These are phyloP conservation scores for Yamadazyma sp. DNA, from an alignment of 805 yeast genomes.

Conservation along the genomic window DNA sequence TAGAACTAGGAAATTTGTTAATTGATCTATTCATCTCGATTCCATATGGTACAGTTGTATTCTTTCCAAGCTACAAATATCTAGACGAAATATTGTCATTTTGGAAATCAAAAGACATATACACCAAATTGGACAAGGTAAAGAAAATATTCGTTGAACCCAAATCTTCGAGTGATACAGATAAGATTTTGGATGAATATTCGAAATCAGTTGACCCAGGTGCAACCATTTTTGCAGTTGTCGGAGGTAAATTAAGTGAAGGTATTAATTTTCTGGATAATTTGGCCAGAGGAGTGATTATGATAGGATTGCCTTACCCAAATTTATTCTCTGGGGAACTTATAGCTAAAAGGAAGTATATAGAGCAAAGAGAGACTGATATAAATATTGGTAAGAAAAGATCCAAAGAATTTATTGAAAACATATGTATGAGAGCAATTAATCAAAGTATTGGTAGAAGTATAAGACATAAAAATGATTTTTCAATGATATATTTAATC, in stretches of 20 bases:
- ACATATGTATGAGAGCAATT: conserved; percentile 84
- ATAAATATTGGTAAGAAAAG: conserved; percentile 43
- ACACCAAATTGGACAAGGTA: conserved; percentile 27
- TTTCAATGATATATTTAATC: conserved; percentile 67
- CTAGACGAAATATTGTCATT: conserved; percentile 44
- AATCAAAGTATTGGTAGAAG: conserved; percentile 93
- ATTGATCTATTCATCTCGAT: conserved; percentile 39
- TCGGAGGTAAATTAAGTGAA: conserved; percentile 90
- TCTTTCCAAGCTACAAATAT: conserved; percentile 83
- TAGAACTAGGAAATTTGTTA: conserved; percentile 49
- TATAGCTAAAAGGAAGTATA: conserved; percentile 63
- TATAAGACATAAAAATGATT: conserved; percentile 79
- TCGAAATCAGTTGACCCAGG: conserved; percentile 47
- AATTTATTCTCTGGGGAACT: conserved; percentile 80
- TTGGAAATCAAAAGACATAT: conserved; percentile 48
- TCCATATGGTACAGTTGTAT: conserved; percentile 77
- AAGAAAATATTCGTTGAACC: conserved; percentile 61
- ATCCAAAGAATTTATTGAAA: conserved; percentile 65
- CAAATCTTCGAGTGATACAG: conserved; percentile 37
- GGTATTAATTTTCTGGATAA: conserved; percentile 90
- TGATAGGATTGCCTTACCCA: conserved; percentile 90
- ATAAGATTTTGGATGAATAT: conserved; percentile 49
- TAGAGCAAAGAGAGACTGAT: conserved; percentile 56
- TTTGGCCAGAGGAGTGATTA: conserved; percentile 80
- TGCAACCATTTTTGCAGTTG: conserved; percentile 76